These are phyloP conservation scores for Speleostelium caveatum DNA, from an alignment of 78 protist species.

Conservation along the genomic window DNA sequence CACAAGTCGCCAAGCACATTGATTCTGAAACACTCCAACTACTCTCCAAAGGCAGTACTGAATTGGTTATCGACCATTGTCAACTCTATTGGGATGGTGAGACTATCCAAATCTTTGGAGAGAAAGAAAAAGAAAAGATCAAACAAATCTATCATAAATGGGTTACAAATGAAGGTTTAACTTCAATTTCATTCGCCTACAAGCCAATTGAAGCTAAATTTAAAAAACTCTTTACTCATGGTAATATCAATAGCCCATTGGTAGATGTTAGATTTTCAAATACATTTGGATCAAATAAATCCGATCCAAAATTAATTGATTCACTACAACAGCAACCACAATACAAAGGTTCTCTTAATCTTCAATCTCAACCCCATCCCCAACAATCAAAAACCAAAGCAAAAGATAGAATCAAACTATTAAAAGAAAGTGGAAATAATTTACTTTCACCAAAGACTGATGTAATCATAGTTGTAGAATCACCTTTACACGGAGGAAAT, in stretches of 20 bases:
- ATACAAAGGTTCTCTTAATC: too few species aligned
- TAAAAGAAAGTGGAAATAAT: too few species aligned
- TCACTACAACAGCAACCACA: neutral
- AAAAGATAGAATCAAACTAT: neutral
- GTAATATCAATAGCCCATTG: constrained; percentile 65
- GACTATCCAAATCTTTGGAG: constrained; percentile 10
- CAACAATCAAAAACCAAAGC: neutral
- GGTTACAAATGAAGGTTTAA: constrained; percentile 51
- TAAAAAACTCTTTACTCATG: constrained; percentile 41
- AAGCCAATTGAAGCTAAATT: constrained; percentile 58
- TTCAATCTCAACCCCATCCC: neutral
- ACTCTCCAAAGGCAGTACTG: constrained; percentile 73
- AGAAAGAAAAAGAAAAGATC: constrained; percentile 39
- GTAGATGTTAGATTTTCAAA: constrained; percentile 66
- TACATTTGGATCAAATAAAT: too few species aligned
- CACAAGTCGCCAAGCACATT: constrained; percentile 59
- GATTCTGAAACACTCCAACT: constrained; percentile 67
- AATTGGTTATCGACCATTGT: constrained; percentile 75
- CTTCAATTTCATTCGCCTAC: constrained; percentile 66
- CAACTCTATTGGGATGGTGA: constrained; percentile 74
- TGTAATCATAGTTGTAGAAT: constrained; percentile 39
- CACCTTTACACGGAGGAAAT: constrained; percentile 56
- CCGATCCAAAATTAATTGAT: neutral
- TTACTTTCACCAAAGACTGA: neutral
- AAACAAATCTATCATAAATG: constrained; percentile 38